Evolutionary conservation across 169 alveolate genomes (phyloP).

Genomic region (Eimeria maxima): DNA sequence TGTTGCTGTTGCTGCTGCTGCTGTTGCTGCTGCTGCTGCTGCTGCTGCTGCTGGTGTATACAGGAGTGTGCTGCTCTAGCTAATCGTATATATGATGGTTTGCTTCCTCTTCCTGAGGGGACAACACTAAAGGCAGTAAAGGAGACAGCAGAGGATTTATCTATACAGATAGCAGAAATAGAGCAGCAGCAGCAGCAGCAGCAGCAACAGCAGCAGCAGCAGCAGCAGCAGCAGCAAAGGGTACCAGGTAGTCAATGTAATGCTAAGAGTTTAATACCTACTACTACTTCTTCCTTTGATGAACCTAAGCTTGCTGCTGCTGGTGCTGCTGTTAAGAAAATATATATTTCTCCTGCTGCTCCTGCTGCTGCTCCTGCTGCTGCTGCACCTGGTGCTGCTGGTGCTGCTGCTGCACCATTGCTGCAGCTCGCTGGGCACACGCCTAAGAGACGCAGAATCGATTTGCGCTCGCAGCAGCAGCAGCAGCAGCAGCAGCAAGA

Average conservation of each 20-base stretch:
- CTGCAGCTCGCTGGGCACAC: conserved; percentile 35
- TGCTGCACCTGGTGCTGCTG: background rate
- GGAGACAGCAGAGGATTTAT: conserved; percentile 31
- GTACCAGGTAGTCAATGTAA: conserved; percentile 23
- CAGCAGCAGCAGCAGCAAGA: too few species aligned
- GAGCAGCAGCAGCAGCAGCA: conserved; percentile 46
- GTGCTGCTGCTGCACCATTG: background rate
- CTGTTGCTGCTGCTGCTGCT: conserved; percentile 4
- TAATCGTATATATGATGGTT: background rate
- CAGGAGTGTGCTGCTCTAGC: conserved; percentile 32
- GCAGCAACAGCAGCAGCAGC: conserved; percentile 8
- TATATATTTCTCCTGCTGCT: background rate
- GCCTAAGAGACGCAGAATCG: conserved; percentile 32
- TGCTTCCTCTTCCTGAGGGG: conserved; percentile 13
- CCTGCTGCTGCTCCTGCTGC: background rate
- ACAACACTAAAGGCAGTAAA: background rate
- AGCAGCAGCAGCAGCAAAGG: background rate
- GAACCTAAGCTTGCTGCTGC: background rate
- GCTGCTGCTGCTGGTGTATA: conserved; percentile 2
- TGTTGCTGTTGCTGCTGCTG: conserved; percentile 1
- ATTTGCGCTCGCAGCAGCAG: background rate
- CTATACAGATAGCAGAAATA: conserved; percentile 4
- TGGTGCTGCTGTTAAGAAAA: background rate
- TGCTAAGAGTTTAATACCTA: conserved; percentile 2
- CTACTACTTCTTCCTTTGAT: conserved; percentile 6